Base-by-base conservation (phyloP, 2,329 filamentous ascomycete species). In the Dothistroma septosporum region DNA sequence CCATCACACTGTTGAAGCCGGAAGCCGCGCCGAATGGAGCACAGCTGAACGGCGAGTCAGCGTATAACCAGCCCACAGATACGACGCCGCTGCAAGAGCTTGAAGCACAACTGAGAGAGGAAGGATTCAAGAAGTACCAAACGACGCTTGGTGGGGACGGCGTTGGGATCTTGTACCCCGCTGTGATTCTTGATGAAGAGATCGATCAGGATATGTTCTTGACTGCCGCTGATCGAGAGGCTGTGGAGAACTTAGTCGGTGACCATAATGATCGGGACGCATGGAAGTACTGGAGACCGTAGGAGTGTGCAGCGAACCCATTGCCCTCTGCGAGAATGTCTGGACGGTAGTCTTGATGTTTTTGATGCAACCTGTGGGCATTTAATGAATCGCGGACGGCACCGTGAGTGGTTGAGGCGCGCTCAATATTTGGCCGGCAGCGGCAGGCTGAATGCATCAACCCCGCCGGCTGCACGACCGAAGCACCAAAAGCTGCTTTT, bases 131-230 rank as follows among this genome's bases (percentile, higher is more conserved):
- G 69, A 89, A 88, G 68, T 97, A 96, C 70, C 85, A 92, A 75
- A 94, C 92, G 0, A 97, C 90, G 0, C 83, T 99, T 0, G 94
- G 92, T 4, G 92, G 93, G 44, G 91, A 97, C 70, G 94, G 94
- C 12, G 91, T 99, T 0, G 94, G 94, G 41, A 91, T 99, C 1
- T 82, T 99, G 4, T 96, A 90, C 86, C 94, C 94, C 0, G 94
- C 94, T 0, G 88, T 97, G 0, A 79, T 97, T 28, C 90, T 91
- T 73, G 96, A 95, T 62, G 91, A 94, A 78, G 92, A 97, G 76
- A 97, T 99, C 70, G 90, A 96, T 69, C 83, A 93, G 70, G 91
- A 97, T 61, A 89, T 88, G 70, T 90, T 99, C 73, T 81, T 97
- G 58, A 90, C 87, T 59, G 94, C 91, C 0, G 85, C 91, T 57